These are phyloP conservation scores for Macroventuria anomochaeta DNA, from an alignment of 2,329 filamentous ascomycete genomes.

Conservation along the genomic window DNA sequence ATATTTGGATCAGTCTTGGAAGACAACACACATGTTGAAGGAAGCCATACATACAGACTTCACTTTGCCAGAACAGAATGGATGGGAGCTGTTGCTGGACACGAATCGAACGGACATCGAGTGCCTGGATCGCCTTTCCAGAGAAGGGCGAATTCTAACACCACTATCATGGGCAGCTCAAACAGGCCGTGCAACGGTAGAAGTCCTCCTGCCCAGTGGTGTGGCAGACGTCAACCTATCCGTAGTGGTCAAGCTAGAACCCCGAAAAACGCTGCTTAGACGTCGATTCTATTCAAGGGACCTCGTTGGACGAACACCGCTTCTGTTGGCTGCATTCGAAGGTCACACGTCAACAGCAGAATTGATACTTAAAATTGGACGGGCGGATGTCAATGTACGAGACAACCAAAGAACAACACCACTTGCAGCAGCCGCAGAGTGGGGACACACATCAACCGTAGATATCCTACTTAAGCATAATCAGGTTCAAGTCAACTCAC, in stretches of 20 bases:
- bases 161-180: not conserved
- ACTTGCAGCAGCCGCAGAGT: not conserved
- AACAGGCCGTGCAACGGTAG: too few relatives aligned
- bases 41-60: too few relatives aligned
- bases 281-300: too few relatives aligned
- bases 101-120: not conserved
- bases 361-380: not conserved
- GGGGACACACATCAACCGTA: not conserved
- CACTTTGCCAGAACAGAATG: too few relatives aligned
- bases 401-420: not conserved
- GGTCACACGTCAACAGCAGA: not conserved
- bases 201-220: not conserved
- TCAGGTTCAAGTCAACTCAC: not conserved
- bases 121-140: not conserved
- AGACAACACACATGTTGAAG: too few relatives aligned
- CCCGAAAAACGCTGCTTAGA: too few relatives aligned
- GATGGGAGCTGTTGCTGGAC: not conserved
- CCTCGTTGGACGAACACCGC: too few relatives aligned
- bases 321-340: not conserved
- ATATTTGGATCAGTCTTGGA: too few relatives aligned
- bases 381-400: not conserved
- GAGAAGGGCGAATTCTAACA: not conserved
- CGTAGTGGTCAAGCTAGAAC: too few relatives aligned
- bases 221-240: not conserved
- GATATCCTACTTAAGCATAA: not conserved